phyloP scores from a whole-genome alignment of 2,329 filamentous ascomycete species.

The Raffaelea ambrosiae region DNA sequence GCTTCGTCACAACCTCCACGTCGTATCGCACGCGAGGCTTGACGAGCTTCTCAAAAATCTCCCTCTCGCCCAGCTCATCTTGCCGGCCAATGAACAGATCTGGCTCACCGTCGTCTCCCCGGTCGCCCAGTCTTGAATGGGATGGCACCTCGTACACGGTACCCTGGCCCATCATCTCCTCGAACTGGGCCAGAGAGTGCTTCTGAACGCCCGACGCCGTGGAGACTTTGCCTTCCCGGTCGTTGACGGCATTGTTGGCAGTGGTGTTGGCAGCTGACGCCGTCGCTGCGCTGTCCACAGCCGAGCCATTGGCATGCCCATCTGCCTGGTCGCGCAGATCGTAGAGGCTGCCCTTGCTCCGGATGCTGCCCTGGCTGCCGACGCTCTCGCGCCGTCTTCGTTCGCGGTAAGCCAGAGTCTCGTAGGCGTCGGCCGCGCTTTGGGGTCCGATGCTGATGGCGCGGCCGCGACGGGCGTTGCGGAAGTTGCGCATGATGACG shows the following conservation, averaged over 20 bases:
- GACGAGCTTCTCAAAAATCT: conserved; percentile 77
- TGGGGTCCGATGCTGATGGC: conserved; percentile 89
- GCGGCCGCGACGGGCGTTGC: conserved; percentile 57
- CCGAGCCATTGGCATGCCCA: conserved; percentile 12
- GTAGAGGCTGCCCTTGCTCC: conserved; percentile 32
- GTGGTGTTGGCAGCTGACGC: background rate
- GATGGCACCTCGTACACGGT: conserved; percentile 29
- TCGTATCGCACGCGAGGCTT: conserved; percentile 90
- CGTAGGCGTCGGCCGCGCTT: conserved; percentile 92
- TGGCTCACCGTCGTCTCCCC: conserved; percentile 16
- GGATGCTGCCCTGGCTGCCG: conserved; percentile 38
- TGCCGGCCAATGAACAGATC: conserved; percentile 31
- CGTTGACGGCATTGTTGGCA: conserved; percentile 6
- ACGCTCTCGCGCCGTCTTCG: conserved; percentile 46
- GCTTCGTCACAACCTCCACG: conserved; percentile 95
- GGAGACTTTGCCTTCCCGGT: conserved; percentile 28
- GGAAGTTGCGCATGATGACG: conserved; percentile 70
- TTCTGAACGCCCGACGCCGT: conserved; percentile 36
- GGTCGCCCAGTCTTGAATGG: background rate
- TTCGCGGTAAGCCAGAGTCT: conserved; percentile 86
- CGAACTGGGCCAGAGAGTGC: conserved; percentile 50
- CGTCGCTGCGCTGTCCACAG: too few relatives aligned
- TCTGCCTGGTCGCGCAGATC: conserved; percentile 28
- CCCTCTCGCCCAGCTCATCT: conserved; percentile 55
- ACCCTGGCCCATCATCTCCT: conserved; percentile 66